These are phyloP conservation scores for Plasmopara muralis DNA, from an alignment of 352 stramenopile species.

Conservation along the genomic window DNA sequence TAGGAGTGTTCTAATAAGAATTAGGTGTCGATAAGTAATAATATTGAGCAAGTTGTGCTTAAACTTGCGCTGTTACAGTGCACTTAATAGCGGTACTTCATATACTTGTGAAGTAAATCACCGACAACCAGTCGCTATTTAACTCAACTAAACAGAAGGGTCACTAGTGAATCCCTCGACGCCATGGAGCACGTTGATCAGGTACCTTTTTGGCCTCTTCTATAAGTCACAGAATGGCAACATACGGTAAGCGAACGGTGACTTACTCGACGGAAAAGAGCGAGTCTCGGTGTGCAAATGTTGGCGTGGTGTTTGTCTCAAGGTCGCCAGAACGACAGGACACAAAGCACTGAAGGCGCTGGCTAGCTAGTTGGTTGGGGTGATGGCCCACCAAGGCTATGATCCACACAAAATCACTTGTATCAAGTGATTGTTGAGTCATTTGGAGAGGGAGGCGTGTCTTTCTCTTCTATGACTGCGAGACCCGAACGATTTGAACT, in stretches of 20 bases:
- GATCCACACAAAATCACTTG: constrained; percentile 38
- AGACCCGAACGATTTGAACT: constrained; percentile 18
- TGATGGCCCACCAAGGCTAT: constrained; percentile 71
- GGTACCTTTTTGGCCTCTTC: constrained; percentile 31
- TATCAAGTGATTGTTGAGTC: constrained; percentile 11
- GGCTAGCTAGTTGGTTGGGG: constrained; percentile 37
- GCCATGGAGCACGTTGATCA: constrained; percentile 83
- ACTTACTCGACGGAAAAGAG: constrained; percentile 2
- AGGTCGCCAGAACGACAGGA: neutral
- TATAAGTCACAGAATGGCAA: constrained; percentile 4
- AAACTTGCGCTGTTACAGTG: too few relatives aligned
- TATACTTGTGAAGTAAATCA: neutral
- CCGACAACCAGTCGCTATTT: constrained; percentile 15
- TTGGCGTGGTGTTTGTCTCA: constrained; percentile 11
- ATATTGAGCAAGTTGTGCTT: too few relatives aligned
- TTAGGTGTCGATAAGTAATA: too few relatives aligned
- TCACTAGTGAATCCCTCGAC: constrained; percentile 34
- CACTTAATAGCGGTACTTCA: constrained; percentile 1
- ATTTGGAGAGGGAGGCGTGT: neutral
- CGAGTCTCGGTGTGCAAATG: constrained; percentile 14
- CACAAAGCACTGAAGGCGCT: constrained; percentile 24
- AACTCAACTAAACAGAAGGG: neutral
- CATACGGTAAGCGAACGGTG: constrained; percentile 11
- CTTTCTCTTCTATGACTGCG: constrained; percentile 10
- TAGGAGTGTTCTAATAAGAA: too few relatives aligned